A percentile compares a stretch with the other conserved stretches of the same genome.
phyloP scores from a whole-genome alignment of 2,329 filamentous ascomycete species.

The Anisogramma anomala region DNA sequence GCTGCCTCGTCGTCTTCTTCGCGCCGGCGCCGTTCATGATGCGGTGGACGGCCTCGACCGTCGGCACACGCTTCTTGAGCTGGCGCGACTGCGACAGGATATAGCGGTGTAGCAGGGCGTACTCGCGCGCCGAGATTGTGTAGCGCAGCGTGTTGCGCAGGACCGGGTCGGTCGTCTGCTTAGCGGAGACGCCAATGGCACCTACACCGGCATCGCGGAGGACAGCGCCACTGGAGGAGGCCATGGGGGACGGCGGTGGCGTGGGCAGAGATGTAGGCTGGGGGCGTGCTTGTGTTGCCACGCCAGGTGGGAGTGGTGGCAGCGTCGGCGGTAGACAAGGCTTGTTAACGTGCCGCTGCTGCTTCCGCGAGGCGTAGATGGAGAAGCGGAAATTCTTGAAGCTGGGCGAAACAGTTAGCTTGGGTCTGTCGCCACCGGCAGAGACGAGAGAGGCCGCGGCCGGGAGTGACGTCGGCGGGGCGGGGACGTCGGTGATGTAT shows the following conservation, averaged over 20 bases:
- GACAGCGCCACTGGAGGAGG: conserved; percentile 3
- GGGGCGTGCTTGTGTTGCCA: not conserved
- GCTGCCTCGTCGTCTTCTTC: conserved; percentile 20
- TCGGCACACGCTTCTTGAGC: conserved; percentile 43
- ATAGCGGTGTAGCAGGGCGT: conserved; percentile 72
- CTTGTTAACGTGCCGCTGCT: not conserved
- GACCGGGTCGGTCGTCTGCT: conserved; percentile 48
- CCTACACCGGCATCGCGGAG: not conserved
- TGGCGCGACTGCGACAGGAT: conserved; percentile 60
- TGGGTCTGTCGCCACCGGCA: conserved; percentile 5
- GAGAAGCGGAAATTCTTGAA: conserved; percentile 10
- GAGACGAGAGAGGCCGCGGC: not conserved
- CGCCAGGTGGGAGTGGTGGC: not conserved
- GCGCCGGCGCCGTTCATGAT: conserved; percentile 34
- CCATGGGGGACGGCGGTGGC: not conserved
- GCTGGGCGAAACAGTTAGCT: conserved; percentile 11
- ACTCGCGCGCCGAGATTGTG: conserved; percentile 75
- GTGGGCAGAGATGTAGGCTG: not conserved
- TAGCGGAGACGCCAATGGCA: conserved; percentile 11
- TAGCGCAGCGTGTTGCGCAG: conserved; percentile 79
- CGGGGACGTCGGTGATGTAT: conserved; percentile 3
- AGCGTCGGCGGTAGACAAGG: not conserved
- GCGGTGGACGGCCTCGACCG: conserved; percentile 42
- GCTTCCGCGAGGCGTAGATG: conserved; percentile 10
- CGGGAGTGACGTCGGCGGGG: not conserved